These are phyloP conservation scores for Cladophialophora yegresii DNA, from an alignment of 2,329 filamentous ascomycete genomes.

Conservation along the genomic window DNA sequence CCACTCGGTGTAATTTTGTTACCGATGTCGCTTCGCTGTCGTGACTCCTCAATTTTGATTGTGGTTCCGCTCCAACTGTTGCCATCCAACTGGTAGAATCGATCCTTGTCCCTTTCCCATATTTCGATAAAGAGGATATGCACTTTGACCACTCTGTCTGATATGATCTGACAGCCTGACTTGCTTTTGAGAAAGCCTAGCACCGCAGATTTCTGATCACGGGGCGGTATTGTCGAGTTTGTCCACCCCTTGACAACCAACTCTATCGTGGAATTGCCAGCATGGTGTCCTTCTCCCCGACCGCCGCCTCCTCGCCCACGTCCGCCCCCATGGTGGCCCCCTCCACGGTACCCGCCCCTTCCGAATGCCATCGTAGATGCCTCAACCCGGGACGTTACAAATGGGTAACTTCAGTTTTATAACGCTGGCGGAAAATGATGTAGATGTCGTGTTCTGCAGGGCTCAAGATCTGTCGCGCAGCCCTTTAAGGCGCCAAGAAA, in stretches of 20 bases:
- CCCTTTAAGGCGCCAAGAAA: not conserved
- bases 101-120: slow-evolving; percentile 30
- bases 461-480: not conserved
- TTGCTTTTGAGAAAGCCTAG: slow-evolving; percentile 72
- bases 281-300: not conserved
- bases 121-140: slow-evolving; percentile 33
- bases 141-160: slow-evolving; percentile 35
- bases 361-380: slow-evolving; percentile 13
- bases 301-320: slow-evolving; percentile 6
- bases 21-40: slow-evolving; percentile 6
- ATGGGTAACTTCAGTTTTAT: not conserved
- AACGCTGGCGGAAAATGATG: not conserved
- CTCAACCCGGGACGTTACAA: not conserved
- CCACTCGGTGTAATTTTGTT: slow-evolving; percentile 15
- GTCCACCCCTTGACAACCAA: slow-evolving; percentile 62
- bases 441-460: not conserved
- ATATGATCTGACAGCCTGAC: slow-evolving; percentile 54
- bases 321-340: not conserved
- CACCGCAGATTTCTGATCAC: slow-evolving; percentile 66
- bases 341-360: not conserved
- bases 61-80: slow-evolving; percentile 67
- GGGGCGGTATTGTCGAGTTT: slow-evolving; percentile 62
- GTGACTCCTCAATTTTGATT: slow-evolving; percentile 56
- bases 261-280: slow-evolving; percentile 26
- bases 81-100: slow-evolving; percentile 63